These are phyloP conservation scores for Moelleriella libera DNA, from an alignment of 2,329 filamentous ascomycete genomes.

Conservation along the genomic window DNA sequence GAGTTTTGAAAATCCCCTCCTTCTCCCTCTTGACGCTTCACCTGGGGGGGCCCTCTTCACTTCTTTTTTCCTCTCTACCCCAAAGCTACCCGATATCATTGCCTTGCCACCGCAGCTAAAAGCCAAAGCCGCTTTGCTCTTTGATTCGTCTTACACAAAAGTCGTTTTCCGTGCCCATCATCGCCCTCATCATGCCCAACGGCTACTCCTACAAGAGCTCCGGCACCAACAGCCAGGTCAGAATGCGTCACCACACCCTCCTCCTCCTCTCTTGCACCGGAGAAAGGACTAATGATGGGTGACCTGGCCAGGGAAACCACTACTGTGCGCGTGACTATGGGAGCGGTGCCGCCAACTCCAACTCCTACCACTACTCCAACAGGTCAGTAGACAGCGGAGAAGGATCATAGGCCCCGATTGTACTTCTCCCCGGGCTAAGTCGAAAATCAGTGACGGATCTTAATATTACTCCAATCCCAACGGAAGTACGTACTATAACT, in stretches of 20 bases:
- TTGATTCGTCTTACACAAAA: background rate
- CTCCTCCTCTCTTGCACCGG: too few relatives aligned
- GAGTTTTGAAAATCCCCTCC: too few relatives aligned
- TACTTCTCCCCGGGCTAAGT: background rate
- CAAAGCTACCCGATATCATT: too few relatives aligned
- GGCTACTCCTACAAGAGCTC: constrained; percentile 30
- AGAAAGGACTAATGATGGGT: background rate
- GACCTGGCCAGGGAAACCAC: constrained; percentile 39
- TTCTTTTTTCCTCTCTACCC: too few relatives aligned
- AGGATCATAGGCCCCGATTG: too few relatives aligned
- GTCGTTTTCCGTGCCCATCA: background rate
- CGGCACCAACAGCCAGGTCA: constrained; percentile 51
- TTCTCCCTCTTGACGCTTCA: too few relatives aligned
- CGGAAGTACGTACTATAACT: constrained; percentile 43
- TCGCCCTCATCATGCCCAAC: constrained; percentile 6
- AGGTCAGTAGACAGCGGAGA: constrained; percentile 19
- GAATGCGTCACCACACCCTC: background rate
- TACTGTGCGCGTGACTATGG: constrained; percentile 54
- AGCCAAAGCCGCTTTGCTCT: too few relatives aligned
- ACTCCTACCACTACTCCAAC: constrained; percentile 58
- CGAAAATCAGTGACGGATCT: constrained; percentile 34
- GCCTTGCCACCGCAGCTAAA: too few relatives aligned
- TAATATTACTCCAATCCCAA: constrained; percentile 64
- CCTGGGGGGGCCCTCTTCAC: too few relatives aligned
- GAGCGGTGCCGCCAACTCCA: constrained; percentile 36